Evolutionary conservation across 2,329 filamentous ascomycete genomes (phyloP), one percentile per base, ranked within the genome.

Genomic region (Diaporthe capsici): DNA sequence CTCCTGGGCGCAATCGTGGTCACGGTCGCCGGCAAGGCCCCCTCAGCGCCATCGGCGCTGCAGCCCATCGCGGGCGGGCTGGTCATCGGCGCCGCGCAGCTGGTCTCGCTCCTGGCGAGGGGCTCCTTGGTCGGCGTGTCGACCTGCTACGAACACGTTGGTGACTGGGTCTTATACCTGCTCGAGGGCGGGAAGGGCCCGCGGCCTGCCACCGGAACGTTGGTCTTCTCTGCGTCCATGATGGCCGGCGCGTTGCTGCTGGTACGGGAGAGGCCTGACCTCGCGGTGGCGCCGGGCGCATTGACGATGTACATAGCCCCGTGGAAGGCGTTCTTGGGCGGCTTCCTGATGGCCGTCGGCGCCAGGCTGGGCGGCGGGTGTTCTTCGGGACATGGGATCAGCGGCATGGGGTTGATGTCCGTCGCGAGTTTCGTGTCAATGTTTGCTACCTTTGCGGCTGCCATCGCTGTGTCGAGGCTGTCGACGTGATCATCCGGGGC

Each of bases 351-450:
- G 84, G 87, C 88, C 0, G 80, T 94, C 12, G 92, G 92, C 1
- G 86, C 91, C 1, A 87, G 92, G 67, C 80, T 93, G 73, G 92
- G 90, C 0, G 92, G 91, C 2, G 92, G 92, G 0, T 94, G 92
- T 78, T 93, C 92, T 0, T 92, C 90, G 7, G 92, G 92, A 0
- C 92, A 94, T 81, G 92, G 92, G 0, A 91, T 94, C 77, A 93
- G 90, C 75, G 92, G 92, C 0, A 87, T 94, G 80, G 89, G 90
- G n/a, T 84, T 92, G 76, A 84, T 94, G 70, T 91, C 89, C 0
- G 83, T 89, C 5, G 89, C 91, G 13, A 94, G 92, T 79, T 86
- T 93, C 73, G 81, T 94, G 17, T 92, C 90, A 0, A 90, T 93
- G 34, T 87, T 82, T 3, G 84, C 87, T 7, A 88, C 91, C 78